A percentile compares a stretch with the other conserved stretches of the same genome.
Evolutionary conservation across 164 flowering plant genomes (phyloP).

Genomic region (Tetracentron sinense): DNA sequence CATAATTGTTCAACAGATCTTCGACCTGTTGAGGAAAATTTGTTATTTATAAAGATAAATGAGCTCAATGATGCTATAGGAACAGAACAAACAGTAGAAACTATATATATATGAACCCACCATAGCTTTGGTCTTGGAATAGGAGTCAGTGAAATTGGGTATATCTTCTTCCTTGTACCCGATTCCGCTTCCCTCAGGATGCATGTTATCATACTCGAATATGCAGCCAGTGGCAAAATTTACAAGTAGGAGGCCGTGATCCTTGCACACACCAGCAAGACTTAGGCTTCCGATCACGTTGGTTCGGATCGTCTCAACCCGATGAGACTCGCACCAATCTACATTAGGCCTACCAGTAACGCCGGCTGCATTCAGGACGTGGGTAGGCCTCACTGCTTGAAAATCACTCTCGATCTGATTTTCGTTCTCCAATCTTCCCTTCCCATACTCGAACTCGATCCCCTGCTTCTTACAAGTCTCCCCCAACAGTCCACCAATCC

Average conservation of each 20-base stretch:
- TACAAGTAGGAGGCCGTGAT: not conserved
- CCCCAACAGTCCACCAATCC: conserved; percentile 6
- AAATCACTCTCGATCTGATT: conserved; percentile 3
- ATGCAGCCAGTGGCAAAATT: not conserved
- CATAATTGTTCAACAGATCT: not conserved
- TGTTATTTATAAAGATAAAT: not conserved
- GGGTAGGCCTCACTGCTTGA: conserved; percentile 1
- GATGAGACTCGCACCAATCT: conserved; percentile 1
- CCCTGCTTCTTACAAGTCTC: not conserved
- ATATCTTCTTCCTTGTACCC: not conserved
- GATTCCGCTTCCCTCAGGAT: not conserved
- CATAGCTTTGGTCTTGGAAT: conserved; percentile 6
- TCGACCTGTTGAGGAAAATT: conserved; percentile 3
- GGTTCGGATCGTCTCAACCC: not conserved
- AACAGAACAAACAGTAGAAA: not conserved
- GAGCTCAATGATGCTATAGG: not conserved
- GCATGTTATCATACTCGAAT: not conserved
- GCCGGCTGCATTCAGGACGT: not conserved
- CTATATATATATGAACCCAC: not conserved
- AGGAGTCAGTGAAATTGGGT: not conserved
- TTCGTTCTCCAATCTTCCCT: conserved; percentile 1
- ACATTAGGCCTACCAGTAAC: not conserved
- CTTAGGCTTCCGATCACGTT: not conserved
- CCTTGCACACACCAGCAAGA: not conserved
- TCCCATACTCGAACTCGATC: not conserved